Conservation (phyloP, 2,329 filamentous ascomycete genomes). For the Epichloe festucae region DNA sequence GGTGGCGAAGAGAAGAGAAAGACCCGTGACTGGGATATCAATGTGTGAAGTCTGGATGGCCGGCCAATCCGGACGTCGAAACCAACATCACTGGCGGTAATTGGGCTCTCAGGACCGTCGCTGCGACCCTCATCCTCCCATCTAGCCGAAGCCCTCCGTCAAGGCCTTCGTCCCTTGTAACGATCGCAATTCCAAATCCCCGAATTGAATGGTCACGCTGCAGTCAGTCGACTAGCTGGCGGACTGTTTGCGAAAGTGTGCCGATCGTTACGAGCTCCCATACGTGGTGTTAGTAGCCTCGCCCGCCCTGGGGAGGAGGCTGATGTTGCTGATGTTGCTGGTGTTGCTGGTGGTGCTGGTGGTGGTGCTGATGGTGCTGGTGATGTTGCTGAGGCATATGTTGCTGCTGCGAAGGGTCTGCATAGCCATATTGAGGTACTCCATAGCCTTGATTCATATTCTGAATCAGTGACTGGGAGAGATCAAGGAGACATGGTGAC, state of each 20-base stretch:
- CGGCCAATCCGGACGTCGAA: constrained; percentile 1
- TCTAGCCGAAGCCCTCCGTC: neutral
- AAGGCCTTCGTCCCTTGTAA: neutral
- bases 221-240: neutral
- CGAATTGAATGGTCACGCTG: neutral
- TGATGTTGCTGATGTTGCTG: neutral
- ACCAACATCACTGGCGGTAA: neutral
- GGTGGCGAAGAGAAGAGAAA: neutral
- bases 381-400: constrained; percentile 6
- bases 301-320: constrained; percentile 10
- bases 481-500: neutral
- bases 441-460: constrained; percentile 20
- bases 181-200: neutral
- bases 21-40: neutral
- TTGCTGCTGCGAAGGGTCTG: constrained; percentile 12
- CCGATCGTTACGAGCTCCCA: neutral
- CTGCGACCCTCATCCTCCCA: neutral
- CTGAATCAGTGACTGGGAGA: constrained; percentile 5
- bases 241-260: neutral
- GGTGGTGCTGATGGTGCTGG: no score
- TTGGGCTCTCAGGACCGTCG: neutral
- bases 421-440: constrained; percentile 31
- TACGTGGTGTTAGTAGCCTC: constrained; percentile 9
- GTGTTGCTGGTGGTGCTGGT: constrained; percentile 7
- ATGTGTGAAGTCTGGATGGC: constrained; percentile 1